Percentiles rank a stretch among this genome's conserved stretches.
These are phyloP conservation scores for Mycena rosella DNA, from an alignment of 768 basidiomycete genomes.

Conservation along the genomic window DNA sequence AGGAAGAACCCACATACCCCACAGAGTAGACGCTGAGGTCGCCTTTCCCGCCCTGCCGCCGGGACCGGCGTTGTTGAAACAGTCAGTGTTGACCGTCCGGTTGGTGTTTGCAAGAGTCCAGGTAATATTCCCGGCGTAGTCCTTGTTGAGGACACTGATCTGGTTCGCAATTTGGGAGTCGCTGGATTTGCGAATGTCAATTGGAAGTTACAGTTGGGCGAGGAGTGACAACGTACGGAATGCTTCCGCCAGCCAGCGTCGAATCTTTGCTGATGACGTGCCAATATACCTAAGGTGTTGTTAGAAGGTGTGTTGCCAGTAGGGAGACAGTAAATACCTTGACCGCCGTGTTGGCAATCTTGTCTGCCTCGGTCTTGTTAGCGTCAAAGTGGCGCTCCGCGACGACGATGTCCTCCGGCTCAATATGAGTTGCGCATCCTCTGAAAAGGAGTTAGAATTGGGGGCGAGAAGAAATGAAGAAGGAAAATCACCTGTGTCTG, in stretches of 20 bases:
- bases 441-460: background rate
- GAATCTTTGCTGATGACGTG: constrained; percentile 51
- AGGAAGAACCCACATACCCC: no score
- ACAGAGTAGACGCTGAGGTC: no score
- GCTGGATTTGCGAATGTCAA: no score
- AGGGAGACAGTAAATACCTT: background rate
- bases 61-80: constrained; percentile 62
- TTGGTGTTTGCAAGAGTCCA: constrained; percentile 58
- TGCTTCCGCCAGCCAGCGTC: constrained; percentile 53
- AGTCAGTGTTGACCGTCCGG: constrained; percentile 58
- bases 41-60: no score
- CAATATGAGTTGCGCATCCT: background rate
- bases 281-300: constrained; percentile 43
- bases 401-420: background rate
- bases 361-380: background rate
- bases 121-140: constrained; percentile 53
- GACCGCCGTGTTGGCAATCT: background rate
- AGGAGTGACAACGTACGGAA: constrained; percentile 50
- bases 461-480: no score
- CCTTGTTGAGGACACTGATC: constrained; percentile 30
- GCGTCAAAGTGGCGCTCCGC: background rate
- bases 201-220: constrained; percentile 44
- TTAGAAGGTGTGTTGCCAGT: background rate
- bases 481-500: no score
- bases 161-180: no score